Percentiles rank a stretch among this genome's conserved stretches.
Evolutionary conservation across 2,329 filamentous ascomycete species (phyloP).

Genomic region (Colletotrichum eleusines): DNA sequence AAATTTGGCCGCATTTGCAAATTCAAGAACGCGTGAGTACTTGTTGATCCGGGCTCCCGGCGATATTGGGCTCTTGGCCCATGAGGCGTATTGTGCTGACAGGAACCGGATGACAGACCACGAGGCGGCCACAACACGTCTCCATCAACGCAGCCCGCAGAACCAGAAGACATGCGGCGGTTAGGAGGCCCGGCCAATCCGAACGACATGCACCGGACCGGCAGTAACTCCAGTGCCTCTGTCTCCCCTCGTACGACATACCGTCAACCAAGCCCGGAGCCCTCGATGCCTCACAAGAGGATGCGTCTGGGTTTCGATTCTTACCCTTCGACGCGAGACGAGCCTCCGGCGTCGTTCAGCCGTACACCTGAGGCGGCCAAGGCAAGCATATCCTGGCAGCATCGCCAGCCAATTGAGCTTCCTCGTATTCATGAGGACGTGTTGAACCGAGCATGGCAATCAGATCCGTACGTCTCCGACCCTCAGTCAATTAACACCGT

Average conservation of each 20-base stretch:
- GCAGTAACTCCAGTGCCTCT: conserved; percentile 61
- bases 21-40: conserved; percentile 85
- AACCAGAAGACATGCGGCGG: conserved; percentile 60
- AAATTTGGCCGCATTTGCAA: conserved; percentile 90
- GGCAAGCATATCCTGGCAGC: conserved; percentile 53
- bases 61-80: background rate
- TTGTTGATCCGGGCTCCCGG: background rate
- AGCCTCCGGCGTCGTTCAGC: conserved; percentile 49
- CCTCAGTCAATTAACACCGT: conserved; percentile 55
- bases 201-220: conserved; percentile 54
- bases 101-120: conserved; percentile 55
- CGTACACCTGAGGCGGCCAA: conserved; percentile 54
- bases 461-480: conserved; percentile 61
- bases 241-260: conserved; percentile 60
- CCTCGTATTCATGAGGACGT: conserved; percentile 64
- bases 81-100: conserved; percentile 37
- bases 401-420: conserved; percentile 53
- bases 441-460: conserved; percentile 62
- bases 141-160: conserved; percentile 64
- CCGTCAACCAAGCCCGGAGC: conserved; percentile 49
- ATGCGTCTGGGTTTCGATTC: conserved; percentile 61
- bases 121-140: conserved; percentile 70
- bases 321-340: conserved; percentile 52
- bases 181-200: conserved; percentile 49
- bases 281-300: conserved; percentile 59